A percentile compares a stretch with the other conserved stretches of the same genome.
These are phyloP conservation scores for Psilocybe cyanescens DNA, from an alignment of 768 basidiomycete genomes.

Conservation along the genomic window DNA sequence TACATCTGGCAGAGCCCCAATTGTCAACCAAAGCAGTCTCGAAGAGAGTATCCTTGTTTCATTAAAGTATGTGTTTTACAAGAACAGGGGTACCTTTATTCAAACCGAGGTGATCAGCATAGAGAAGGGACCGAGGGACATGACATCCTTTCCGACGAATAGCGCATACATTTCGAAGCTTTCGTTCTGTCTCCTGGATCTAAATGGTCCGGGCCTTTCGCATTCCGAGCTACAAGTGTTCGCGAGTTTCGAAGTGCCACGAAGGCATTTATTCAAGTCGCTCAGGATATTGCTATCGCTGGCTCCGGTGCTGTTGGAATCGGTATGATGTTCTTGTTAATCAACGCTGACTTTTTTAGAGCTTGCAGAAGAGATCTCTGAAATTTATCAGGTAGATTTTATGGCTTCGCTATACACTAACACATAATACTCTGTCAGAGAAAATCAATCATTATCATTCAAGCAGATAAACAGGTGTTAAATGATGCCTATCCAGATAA, in stretches of 20 bases:
- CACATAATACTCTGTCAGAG: slow-evolving; percentile 17
- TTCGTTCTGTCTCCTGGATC: slow-evolving; percentile 59
- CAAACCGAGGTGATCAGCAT: slow-evolving; percentile 32
- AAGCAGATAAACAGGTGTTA: slow-evolving; percentile 47
- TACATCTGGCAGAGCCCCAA: slow-evolving; percentile 49
- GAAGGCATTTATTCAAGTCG: slow-evolving; percentile 32
- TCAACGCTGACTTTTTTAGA: slow-evolving; percentile 27
- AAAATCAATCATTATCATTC: slow-evolving; percentile 61
- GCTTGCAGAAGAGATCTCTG: slow-evolving; percentile 44
- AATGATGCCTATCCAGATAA: slow-evolving; percentile 53
- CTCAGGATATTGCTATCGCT: slow-evolving; percentile 47
- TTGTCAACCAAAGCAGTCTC: slow-evolving; percentile 39
- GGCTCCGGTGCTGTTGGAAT: slow-evolving; percentile 60
- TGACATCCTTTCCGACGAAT: slow-evolving; percentile 49
- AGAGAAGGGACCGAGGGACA: slow-evolving; percentile 37
- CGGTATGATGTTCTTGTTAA: slow-evolving; percentile 28
- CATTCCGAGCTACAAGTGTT: slow-evolving; percentile 30
- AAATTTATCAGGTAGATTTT: slow-evolving; percentile 38
- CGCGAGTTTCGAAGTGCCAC: slow-evolving; percentile 27
- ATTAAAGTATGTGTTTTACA: slow-evolving; percentile 47
- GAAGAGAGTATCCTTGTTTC: slow-evolving; percentile 40
- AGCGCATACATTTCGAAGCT: slow-evolving; percentile 46
- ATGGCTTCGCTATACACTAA: slow-evolving; percentile 6
- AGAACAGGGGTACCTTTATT: slow-evolving; percentile 44
- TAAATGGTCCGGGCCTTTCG: slow-evolving; percentile 44